Base-by-base conservation (phyloP, 2,329 filamentous ascomycete species). In the Byssoonygena ceratinophila region DNA sequence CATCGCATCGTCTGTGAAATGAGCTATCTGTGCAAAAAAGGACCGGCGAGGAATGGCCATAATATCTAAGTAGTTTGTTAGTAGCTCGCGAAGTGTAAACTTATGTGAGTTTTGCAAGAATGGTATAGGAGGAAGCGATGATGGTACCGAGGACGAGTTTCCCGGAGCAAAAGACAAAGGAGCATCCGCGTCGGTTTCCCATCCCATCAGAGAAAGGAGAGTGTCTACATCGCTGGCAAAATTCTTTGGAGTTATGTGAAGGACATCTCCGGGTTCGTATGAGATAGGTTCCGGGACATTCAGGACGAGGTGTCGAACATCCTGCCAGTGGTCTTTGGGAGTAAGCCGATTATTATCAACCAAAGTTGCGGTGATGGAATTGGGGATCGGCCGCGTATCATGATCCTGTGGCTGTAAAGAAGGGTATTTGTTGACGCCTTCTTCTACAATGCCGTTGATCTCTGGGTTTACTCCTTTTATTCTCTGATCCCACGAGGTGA, bases 211-310 rank as follows among this genome's bases (percentile, higher is more conserved):
- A 3, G 79, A 69, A 54, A 97, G 82, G 51, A 98, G 77, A 20
- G 77, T 74, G 49, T 89, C 73, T n/a, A 92, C 90, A 61, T 97
- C 90, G 6, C 75, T 71, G 0, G 84, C 76, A 56, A 88, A 90
- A 67, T 96, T 97, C 64, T 91, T 91, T 3, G 92, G 91, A 55
- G 84, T 89, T 16, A 98, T 79, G 4, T 83, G 82, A 5, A 94
- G 72, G 22, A 87, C 84, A 60, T 94, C 87, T 4, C 91, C 90
- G 0, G 92, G 89, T 0, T 63, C 64, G 61, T 83, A 84, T 43
- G 66, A 71, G 64, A 70, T 66, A 1, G 63, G 58, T 43, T 62
- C 64, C 2, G 68, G 60, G 11, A 74, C 68, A 9, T 65, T 74
- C 12, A 97, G 74, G 1, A 74, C 76, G n/a, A 96, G 69, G 49